A percentile compares a stretch with the other conserved stretches of the same genome.
Evolutionary conservation across 2,329 filamentous ascomycete genomes (phyloP).

Genomic region (Trichoderma pleuroti): DNA sequence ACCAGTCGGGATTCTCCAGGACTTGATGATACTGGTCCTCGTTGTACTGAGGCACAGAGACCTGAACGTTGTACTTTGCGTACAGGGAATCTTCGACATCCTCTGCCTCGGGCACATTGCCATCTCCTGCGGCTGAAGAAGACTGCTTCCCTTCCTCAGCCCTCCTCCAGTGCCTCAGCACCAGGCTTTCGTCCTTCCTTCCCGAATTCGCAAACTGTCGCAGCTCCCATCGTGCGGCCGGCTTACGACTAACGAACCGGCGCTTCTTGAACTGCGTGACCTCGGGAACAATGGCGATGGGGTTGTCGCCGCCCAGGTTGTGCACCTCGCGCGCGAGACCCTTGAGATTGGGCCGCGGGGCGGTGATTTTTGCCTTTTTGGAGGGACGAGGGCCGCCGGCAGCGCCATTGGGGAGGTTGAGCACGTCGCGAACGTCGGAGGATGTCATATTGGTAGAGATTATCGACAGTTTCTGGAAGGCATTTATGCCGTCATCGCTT

Average conservation of each 20-base stretch:
- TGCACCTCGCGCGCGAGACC: conserved; percentile 64
- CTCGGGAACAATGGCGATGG: conserved; percentile 63
- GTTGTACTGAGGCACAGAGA: conserved; percentile 75
- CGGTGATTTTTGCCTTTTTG: conserved; percentile 71
- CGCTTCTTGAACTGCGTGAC: conserved; percentile 58
- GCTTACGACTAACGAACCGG: conserved; percentile 52
- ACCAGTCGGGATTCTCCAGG: conserved; percentile 75
- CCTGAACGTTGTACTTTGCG: conserved; percentile 82
- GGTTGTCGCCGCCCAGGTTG: conserved; percentile 62
- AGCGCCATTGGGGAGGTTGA: conserved; percentile 67
- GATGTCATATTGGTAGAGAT: conserved; percentile 56
- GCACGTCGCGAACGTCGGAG: conserved; percentile 81
- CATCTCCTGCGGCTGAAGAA: conserved; percentile 25
- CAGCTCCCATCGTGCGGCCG: conserved; percentile 62
- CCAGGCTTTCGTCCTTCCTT: conserved; percentile 62
- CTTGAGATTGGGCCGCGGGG: conserved; percentile 58
- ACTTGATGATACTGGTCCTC: conserved; percentile 81
- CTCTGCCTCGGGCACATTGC: conserved; percentile 28
- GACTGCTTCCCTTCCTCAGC: conserved; percentile 46
- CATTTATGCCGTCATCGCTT: conserved; percentile 17
- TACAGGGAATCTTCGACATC: conserved; percentile 61
- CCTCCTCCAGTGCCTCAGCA: conserved; percentile 77
- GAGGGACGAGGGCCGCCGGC: conserved; percentile 51
- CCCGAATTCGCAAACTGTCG: conserved; percentile 74
- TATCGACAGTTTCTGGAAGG: background rate